These are phyloP conservation scores for Alternaria metachromatica DNA, from an alignment of 2,329 filamentous ascomycete genomes.

Conservation along the genomic window DNA sequence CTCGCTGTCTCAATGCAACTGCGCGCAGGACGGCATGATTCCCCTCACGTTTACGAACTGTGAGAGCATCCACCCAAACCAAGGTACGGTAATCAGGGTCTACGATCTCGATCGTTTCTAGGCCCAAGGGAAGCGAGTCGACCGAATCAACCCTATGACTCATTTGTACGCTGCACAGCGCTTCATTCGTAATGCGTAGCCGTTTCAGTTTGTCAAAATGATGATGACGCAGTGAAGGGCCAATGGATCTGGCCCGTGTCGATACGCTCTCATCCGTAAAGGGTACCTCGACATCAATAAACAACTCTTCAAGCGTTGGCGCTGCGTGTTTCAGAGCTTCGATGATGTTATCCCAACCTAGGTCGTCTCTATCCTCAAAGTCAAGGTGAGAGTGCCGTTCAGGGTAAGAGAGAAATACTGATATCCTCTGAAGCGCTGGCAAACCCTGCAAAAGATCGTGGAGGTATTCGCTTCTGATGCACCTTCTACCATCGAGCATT, in stretches of 20 bases:
- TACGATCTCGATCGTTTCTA: not conserved
- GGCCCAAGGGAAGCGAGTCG: not conserved
- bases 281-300: not conserved
- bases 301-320: not conserved
- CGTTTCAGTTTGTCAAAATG: not conserved
- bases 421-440: not conserved
- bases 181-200: not conserved
- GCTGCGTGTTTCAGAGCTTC: not conserved
- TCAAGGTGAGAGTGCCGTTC: not conserved
- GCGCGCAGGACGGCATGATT: not conserved
- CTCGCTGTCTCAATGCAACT: not conserved
- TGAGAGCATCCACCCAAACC: not conserved
- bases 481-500: not conserved
- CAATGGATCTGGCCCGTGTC: not conserved
- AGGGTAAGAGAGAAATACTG: not conserved
- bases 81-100: not conserved
- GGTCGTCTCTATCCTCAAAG: not conserved
- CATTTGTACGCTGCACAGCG: not conserved
- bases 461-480: not conserved
- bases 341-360: not conserved
- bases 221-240: fast-evolving
- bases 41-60: not conserved
- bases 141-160: not conserved
- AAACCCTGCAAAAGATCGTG: not conserved
- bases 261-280: not conserved